Evolutionary conservation across 768 basidiomycete genomes (phyloP).

Genomic region (Leccinum aurantiacum): DNA sequence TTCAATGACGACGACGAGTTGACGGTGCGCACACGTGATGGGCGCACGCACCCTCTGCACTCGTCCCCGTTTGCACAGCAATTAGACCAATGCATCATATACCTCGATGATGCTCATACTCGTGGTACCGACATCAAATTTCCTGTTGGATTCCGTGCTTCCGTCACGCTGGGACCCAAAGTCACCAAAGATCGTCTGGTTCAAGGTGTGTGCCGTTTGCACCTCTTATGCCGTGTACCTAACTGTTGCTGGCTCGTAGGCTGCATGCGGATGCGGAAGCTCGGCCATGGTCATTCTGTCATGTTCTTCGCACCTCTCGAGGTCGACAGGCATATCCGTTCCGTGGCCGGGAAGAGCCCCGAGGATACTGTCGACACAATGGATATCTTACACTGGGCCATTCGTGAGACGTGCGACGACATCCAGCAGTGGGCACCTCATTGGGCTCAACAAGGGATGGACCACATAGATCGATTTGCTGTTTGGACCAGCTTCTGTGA

Average conservation of each 20-base stretch:
- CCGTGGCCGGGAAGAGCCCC: conserved; percentile 14
- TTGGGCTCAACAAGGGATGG: conserved; percentile 46
- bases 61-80: conserved; percentile 26
- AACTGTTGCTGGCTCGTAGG: conserved; percentile 31
- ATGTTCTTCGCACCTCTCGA: conserved; percentile 52
- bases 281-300: conserved; percentile 48
- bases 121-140: conserved; percentile 39
- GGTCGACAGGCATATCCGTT: conserved; percentile 40
- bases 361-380: conserved; percentile 10
- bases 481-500: conserved; percentile 22
- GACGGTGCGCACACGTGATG: no score
- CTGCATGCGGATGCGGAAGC: conserved; percentile 55
- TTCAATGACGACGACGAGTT: no score
- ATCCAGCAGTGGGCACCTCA: conserved; percentile 40
- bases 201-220: conserved; percentile 10
- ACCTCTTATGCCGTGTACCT: background rate
- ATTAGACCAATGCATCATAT: conserved; percentile 32
- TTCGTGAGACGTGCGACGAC: conserved; percentile 43
- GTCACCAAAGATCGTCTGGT: conserved; percentile 34
- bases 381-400: conserved; percentile 47
- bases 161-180: conserved; percentile 36
- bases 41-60: no score
- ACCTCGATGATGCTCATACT: conserved; percentile 40
- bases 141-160: conserved; percentile 32
- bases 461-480: conserved; percentile 32